Evolutionary conservation across 768 basidiomycete species (phyloP), one percentile per base, ranked within the genome.

Genomic region (Mycena rebaudengoi): DNA sequence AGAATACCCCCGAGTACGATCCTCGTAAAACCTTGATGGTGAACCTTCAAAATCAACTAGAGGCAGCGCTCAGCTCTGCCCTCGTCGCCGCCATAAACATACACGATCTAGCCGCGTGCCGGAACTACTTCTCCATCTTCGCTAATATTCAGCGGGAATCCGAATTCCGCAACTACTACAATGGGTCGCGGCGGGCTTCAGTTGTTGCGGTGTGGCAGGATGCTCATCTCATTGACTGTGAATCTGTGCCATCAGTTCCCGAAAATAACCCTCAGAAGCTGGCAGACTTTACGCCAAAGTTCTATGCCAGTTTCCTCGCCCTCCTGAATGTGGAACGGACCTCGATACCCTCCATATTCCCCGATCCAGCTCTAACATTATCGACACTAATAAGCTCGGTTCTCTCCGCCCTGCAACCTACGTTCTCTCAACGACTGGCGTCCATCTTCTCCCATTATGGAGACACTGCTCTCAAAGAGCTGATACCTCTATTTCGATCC

Each of bases 121-220:
- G 88, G 63, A 83, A 83, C 51, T 95, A 95, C 76, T 95, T 91
- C 70, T 80, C 85, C 23, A 95, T 99, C 50, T 99, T 99, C 75
- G 87, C 86, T 58, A 87, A 91, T 69, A 98, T 99, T 60, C 92
- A 97, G 70, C 85, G 97, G 51, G 95, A 96, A 75, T 84, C 88
- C 3, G 98, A 99, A 74, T 99, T 97, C 75, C 85, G 93, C 62
- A 92, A 91, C 71, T 98, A 98, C 74, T 99, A 98, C 79, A 94
- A 95, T 76, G 93, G 93, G 13, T 91, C 94, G 11, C 83, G 94
- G 28, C 82, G 95, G 58, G 82, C 85, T 14, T 69, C 80, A 16
- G 75, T 97, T 14, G 81, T 94, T 40, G 78, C 86, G 16, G 70
- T 83, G 60, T 99, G 97, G 97, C 84, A 87, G 67, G 79, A 79